phyloP scores from a whole-genome alignment of 2,329 filamentous ascomycete genomes.

The Albifimbria verrucaria region DNA sequence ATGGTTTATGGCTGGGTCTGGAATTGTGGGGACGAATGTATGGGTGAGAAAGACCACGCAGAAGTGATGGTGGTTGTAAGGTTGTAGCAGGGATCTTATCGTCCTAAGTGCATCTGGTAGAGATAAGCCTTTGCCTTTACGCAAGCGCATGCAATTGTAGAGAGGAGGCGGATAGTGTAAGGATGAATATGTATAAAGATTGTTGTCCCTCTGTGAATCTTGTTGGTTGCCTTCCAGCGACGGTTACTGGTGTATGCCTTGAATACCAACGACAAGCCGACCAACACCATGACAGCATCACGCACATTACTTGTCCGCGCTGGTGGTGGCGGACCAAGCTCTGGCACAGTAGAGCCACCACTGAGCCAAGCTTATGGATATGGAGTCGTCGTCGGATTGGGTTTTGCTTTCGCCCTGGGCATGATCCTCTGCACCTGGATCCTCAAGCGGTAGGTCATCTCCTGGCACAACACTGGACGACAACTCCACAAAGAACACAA shows the following conservation, averaged over 20 bases:
- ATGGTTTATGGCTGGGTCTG: too few relatives aligned
- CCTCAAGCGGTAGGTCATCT: background rate
- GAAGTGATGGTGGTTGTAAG: too few relatives aligned
- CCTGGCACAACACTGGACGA: too few relatives aligned
- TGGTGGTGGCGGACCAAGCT: background rate
- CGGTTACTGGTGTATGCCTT: background rate
- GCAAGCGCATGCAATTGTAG: background rate
- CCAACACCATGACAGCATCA: background rate
- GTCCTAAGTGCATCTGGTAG: background rate
- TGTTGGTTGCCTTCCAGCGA: too few relatives aligned
- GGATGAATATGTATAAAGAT: background rate
- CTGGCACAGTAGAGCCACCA: constrained; percentile 2
- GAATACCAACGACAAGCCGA: background rate
- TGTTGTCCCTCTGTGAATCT: too few relatives aligned
- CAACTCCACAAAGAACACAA: too few relatives aligned
- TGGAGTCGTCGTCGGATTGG: background rate
- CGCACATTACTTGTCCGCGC: background rate
- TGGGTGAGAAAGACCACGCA: too few relatives aligned
- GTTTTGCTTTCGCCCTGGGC: constrained; percentile 30
- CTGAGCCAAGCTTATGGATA: constrained; percentile 1
- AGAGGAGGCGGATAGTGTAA: background rate
- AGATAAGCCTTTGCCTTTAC: background rate
- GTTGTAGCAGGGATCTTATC: background rate
- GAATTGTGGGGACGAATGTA: too few relatives aligned
- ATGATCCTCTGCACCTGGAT: constrained; percentile 51